Percentiles rank a stretch among this genome's conserved stretches.
Evolutionary conservation across 805 yeast genomes (phyloP).

Genomic region (Candida orba): DNA sequence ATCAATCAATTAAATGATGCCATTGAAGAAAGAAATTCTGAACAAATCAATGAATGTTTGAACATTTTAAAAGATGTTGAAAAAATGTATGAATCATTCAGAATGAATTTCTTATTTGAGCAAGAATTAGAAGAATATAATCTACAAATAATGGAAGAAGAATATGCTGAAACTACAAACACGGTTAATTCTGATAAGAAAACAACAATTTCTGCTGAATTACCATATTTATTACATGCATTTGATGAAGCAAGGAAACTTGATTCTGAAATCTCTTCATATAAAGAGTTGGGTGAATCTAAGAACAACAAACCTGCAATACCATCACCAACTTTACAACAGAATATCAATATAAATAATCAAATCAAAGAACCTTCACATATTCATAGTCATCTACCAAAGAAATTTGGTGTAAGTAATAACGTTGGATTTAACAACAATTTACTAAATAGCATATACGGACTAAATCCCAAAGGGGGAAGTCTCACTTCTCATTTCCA

Average conservation of each 20-base stretch:
- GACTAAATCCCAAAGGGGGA: constrained; percentile 27
- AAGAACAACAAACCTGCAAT: not conserved
- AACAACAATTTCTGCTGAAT: constrained; percentile 53
- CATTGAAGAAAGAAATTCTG: constrained; percentile 44
- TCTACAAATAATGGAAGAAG: constrained; percentile 6
- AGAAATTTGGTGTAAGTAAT: constrained; percentile 11
- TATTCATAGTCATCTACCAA: constrained; percentile 7
- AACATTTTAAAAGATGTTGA: constrained; percentile 65
- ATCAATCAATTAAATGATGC: constrained; percentile 52
- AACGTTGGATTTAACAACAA: constrained; percentile 18
- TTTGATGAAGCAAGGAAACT: constrained; percentile 55
- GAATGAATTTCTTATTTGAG: constrained; percentile 29
- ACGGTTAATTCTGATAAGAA: constrained; percentile 30
- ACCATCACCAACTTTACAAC: not conserved
- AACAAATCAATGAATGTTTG: constrained; percentile 58
- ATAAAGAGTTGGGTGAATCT: not conserved
- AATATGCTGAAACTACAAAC: constrained; percentile 2
- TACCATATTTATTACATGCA: constrained; percentile 61
- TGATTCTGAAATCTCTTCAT: constrained; percentile 39
- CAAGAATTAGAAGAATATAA: constrained; percentile 21
- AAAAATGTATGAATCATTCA: constrained; percentile 59
- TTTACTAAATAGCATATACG: constrained; percentile 21
- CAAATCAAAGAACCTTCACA: constrained; percentile 7
- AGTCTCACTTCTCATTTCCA: constrained; percentile 8
- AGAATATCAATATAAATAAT: constrained; percentile 2